Evolutionary conservation across 2,329 filamentous ascomycete species (phyloP).

Genomic region (Malbranchea cinnamomea): DNA sequence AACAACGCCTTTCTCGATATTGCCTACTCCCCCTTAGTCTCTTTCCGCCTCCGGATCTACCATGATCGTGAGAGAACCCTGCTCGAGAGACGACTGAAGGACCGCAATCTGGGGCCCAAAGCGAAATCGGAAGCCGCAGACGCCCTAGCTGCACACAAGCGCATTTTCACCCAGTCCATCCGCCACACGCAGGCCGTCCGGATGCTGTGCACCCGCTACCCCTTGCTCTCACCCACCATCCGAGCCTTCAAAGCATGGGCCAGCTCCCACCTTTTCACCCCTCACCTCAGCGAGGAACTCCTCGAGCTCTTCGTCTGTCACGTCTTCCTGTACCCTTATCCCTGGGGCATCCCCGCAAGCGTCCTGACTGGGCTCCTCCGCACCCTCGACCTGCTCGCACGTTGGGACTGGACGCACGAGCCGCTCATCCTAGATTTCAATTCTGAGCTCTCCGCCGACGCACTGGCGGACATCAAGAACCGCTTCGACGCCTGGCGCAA

Average conservation of each 20-base stretch:
- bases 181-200: constrained; percentile 69
- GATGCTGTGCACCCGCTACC: constrained; percentile 65
- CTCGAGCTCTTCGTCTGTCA: constrained; percentile 70
- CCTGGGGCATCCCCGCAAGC: constrained; percentile 65
- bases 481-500: constrained; percentile 74
- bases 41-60: constrained; percentile 75
- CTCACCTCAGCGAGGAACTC: constrained; percentile 63
- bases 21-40: constrained; percentile 52
- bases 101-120: constrained; percentile 51
- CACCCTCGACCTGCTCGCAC: constrained; percentile 61
- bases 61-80: constrained; percentile 75
- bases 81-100: constrained; percentile 62
- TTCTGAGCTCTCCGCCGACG: constrained; percentile 43
- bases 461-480: constrained; percentile 49
- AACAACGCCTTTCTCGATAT: constrained; percentile 78
- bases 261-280: constrained; percentile 59
- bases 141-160: constrained; percentile 56
- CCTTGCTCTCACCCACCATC: constrained; percentile 66
- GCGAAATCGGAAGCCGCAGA: constrained; percentile 53
- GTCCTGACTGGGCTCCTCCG: constrained; percentile 67
- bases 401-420: constrained; percentile 83
- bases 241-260: constrained; percentile 86
- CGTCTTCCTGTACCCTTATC: constrained; percentile 66
- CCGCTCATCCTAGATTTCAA: constrained; percentile 68
- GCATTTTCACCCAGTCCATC: constrained; percentile 55